Evolutionary conservation across 2,329 filamentous ascomycete species (phyloP), one percentile per base, ranked within the genome.

Genomic region (Alternaria arborescens): DNA sequence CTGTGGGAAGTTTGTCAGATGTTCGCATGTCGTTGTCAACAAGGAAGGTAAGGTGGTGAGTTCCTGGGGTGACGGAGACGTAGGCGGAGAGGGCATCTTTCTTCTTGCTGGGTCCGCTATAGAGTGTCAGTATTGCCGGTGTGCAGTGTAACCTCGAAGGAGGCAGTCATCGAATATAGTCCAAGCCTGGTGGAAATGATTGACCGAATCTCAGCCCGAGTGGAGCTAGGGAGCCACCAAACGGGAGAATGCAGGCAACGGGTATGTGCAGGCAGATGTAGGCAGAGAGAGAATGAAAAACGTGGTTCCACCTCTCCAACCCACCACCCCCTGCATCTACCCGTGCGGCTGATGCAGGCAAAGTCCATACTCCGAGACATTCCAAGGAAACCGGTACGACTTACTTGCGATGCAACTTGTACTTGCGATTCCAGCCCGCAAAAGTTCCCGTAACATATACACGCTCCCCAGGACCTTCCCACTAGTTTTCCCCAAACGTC

Each of bases 371-470:
- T 14, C 32, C 14, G 58, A 67, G 58, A 66, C 58, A 26, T 58
- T 52, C 47, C 18, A 14, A 30, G n/a, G 1, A 53, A 56, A 46
- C 34, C 88, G 58, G 58, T 42, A 53, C 38, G 3, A 67, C 91
- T 87, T 87, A 97, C 93, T 92, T 90, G 78, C 87, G 89, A 79
- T 93, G 88, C 74, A 99, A 83, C 70, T 91, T 88, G 77, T 94
- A 96, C 81, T 98, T 98, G 77, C 91, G 90, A 80, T 96, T 93
- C 95, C 95, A 99, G 28, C 94, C 92, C 71, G 97, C 96, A 76
- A 98, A 97, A 20, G 95, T 98, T 67, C 94, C 94, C 0, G 95
- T 99, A 46, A 99, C 93, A 78, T 97, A 99, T 66, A 98, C 88
- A 79, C 94, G 96, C 59, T 97, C 91, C 60, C 92, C 94, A 53